Base-by-base conservation (phyloP, 345 rosid genomes). In the Adansonia digitata region DNA sequence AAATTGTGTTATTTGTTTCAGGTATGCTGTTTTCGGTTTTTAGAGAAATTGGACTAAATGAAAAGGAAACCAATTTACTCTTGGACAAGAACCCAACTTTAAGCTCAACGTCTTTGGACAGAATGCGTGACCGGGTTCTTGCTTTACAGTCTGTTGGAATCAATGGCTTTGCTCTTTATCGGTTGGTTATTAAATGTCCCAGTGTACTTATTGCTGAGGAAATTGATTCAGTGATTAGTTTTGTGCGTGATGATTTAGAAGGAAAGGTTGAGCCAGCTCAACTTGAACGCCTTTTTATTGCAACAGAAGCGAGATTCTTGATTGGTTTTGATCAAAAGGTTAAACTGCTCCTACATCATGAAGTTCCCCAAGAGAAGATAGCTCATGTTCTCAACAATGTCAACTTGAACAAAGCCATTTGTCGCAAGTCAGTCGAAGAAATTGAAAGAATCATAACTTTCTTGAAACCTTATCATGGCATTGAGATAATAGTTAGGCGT, bases 341-440 rank as follows among this genome's bases (percentile, higher is more conserved):
- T 67, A 81, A 77, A 72, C 75, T 86, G 78, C 90, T 88, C 37
- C 72, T 86, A 61, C 80, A 66, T 49, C 80, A 76, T 69, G 91
- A 88, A 18, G 62, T 89, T 74, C 85, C 90, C 1, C 69, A 66
- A 75, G 92, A 88, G 27, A 80, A 87, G 82, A 84, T 88, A 59
- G 86, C 78, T 70, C 72, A 84, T 51, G 85, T 93, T 2, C 86
- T 93, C 83, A 86, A 87, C 86, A 88, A 90, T 78, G 83, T 84
- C 17, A 90, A 86, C 78, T 43, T 89, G 45, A 77, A 76, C 4
- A 91, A 89, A 83, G 87, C 89, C 17, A 7, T 91, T 31, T 84
- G 86, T 79, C 63, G 81, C 74, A 91, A 85, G 75, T 84, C 94
- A 2, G 74, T 86, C 55, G 85, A 84, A 82, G 93, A 91, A 60